Percentiles rank a stretch among this genome's conserved stretches.
Conservation (phyloP, 768 basidiomycete genomes). For the Sporobolomyces phaffii region DNA sequence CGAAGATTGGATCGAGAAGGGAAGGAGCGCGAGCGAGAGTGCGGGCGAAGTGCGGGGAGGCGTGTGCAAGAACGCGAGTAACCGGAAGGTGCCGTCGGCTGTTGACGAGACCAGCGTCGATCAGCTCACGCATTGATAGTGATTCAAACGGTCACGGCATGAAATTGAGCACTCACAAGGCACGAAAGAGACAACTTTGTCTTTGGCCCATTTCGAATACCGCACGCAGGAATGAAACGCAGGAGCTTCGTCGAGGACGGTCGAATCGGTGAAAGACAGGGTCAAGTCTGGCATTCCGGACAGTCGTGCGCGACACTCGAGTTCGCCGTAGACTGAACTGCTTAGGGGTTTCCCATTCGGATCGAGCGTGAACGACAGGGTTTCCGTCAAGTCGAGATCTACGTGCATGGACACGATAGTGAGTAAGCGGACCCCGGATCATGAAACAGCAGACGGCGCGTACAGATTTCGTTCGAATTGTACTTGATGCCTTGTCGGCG, state of each 20-base stretch:
- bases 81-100: constrained; percentile 32
- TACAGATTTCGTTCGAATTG: constrained; percentile 36
- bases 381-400: constrained; percentile 35
- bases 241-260: constrained; percentile 18
- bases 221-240: constrained; percentile 32
- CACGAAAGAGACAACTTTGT: constrained; percentile 33
- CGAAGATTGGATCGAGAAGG: constrained; percentile 21
- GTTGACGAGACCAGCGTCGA: not conserved
- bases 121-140: not conserved
- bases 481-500: constrained; percentile 34
- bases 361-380: constrained; percentile 12
- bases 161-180: constrained; percentile 15
- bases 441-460: too few species aligned
- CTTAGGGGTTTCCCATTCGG: constrained; percentile 9
- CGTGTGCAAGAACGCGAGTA: constrained; percentile 20
- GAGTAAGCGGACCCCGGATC: too few species aligned
- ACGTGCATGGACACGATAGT: not conserved
- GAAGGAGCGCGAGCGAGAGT: constrained; percentile 21
- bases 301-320: constrained; percentile 24
- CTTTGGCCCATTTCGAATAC: constrained; percentile 30
- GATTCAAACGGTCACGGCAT: not conserved
- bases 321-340: constrained; percentile 15
- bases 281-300: constrained; percentile 35
- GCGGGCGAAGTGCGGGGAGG: constrained; percentile 11
- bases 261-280: constrained; percentile 24